phyloP scores from a whole-genome alignment of 306 rosid species.

The Prunus salicina region DNA sequence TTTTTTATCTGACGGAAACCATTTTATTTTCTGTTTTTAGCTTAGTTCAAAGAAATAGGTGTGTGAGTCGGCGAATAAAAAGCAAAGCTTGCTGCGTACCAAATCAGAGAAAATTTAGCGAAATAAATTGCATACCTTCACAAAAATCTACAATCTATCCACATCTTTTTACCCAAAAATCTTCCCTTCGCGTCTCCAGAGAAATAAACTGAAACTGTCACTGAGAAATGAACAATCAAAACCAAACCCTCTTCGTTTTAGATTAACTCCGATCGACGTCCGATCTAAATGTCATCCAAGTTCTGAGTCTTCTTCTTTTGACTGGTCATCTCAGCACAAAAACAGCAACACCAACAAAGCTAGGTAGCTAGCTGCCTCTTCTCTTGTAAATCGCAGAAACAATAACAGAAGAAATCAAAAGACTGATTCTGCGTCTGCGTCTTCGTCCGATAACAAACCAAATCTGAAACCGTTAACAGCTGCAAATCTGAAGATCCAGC shows the following conservation, averaged over 20 bases:
- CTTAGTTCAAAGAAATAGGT: neutral
- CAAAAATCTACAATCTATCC: neutral
- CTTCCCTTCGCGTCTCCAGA: neutral
- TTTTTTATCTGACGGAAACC: too few relatives aligned
- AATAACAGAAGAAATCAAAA: neutral
- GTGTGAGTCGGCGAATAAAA: neutral
- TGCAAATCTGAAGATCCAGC: neutral
- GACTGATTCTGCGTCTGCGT: neutral
- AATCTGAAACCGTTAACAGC: conserved; percentile 9
- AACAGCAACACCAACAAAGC: neutral
- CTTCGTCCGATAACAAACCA: neutral
- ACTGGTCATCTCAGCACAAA: neutral
- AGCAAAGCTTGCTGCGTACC: neutral
- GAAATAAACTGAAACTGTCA: neutral
- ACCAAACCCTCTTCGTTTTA: neutral
- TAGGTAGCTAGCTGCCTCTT: neutral
- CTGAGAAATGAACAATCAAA: neutral
- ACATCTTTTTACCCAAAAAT: neutral
- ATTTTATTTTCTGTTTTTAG: neutral
- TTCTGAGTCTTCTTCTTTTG: neutral
- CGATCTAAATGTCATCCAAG: conserved; percentile 6
- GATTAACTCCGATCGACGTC: neutral
- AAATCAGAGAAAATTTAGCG: neutral
- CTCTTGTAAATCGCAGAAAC: neutral
- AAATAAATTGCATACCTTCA: conserved; percentile 8